Evolutionary conservation across 805 yeast genomes (phyloP).

Genomic region (Priceomyces carsonii): DNA sequence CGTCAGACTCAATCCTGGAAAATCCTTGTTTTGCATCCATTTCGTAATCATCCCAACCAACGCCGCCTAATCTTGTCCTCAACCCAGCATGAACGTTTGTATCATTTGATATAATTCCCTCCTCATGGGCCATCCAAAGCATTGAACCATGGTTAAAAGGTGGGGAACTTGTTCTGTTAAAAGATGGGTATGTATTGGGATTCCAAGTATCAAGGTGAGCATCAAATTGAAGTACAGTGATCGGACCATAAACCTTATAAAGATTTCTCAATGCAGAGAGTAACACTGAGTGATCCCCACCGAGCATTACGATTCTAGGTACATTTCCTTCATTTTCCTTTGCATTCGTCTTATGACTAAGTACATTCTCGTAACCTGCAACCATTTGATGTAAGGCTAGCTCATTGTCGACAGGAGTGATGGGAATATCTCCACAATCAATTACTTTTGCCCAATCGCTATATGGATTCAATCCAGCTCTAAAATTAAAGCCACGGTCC

Average conservation of each 20-base stretch:
- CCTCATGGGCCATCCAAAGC: constrained; percentile 65
- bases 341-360: constrained; percentile 23
- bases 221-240: constrained; percentile 61
- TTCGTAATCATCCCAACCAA: constrained; percentile 23
- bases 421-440: constrained; percentile 65
- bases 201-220: constrained; percentile 71
- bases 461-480: constrained; percentile 45
- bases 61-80: constrained; percentile 58
- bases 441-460: constrained; percentile 43
- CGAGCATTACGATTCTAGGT: constrained; percentile 48
- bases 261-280: constrained; percentile 51
- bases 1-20: constrained; percentile 43
- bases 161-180: too few relatives aligned
- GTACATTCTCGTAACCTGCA: constrained; percentile 50
- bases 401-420: constrained; percentile 60
- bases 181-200: constrained; percentile 55
- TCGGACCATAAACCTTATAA: constrained; percentile 42
- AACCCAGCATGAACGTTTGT: constrained; percentile 60
- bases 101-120: constrained; percentile 51
- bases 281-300: constrained; percentile 61
- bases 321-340: constrained; percentile 1
- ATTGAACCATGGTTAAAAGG: constrained; percentile 58
- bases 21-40: constrained; percentile 56
- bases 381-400: constrained; percentile 60
- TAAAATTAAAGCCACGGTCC: constrained; percentile 55